A percentile compares a stretch with the other conserved stretches of the same genome.
phyloP scores from a whole-genome alignment of 192 early-diverging fungal genomes.

The Backusella sp. region DNA sequence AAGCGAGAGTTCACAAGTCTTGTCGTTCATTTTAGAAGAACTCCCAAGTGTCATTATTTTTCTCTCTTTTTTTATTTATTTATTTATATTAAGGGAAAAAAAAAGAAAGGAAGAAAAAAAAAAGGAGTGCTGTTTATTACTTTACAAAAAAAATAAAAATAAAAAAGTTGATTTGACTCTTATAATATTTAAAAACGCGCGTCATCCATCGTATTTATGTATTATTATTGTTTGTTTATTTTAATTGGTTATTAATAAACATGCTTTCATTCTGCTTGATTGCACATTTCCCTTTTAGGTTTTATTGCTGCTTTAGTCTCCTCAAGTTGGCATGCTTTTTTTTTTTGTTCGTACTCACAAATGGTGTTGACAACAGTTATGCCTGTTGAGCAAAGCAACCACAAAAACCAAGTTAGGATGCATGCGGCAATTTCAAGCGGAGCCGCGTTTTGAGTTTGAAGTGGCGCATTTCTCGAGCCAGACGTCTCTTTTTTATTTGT shows the following conservation, averaged over 20 bases:
- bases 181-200: neutral
- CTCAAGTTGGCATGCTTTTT: neutral
- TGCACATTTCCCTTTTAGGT: neutral
- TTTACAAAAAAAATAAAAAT: neutral
- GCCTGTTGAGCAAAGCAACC: neutral
- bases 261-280: neutral
- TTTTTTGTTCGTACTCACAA: neutral
- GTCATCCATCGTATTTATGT: neutral
- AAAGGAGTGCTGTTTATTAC: too few relatives aligned
- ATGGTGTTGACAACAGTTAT: neutral
- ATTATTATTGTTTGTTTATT: neutral
- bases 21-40: constrained; percentile 1
- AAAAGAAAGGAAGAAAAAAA: neutral
- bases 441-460: neutral
- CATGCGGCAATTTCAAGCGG: neutral
- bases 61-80: neutral
- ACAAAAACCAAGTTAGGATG: neutral
- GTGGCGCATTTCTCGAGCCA: neutral
- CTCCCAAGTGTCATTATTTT: neutral
- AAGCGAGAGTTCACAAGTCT: constrained; percentile 7
- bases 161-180: neutral
- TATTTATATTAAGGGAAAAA: too few relatives aligned
- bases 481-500: too few relatives aligned
- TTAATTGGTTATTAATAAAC: neutral
- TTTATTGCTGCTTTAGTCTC: neutral